Evolutionary conservation across 164 flowering plant genomes (phyloP), one percentile per base, ranked within the genome.

Genomic region (Cinnamomum micranthum): DNA sequence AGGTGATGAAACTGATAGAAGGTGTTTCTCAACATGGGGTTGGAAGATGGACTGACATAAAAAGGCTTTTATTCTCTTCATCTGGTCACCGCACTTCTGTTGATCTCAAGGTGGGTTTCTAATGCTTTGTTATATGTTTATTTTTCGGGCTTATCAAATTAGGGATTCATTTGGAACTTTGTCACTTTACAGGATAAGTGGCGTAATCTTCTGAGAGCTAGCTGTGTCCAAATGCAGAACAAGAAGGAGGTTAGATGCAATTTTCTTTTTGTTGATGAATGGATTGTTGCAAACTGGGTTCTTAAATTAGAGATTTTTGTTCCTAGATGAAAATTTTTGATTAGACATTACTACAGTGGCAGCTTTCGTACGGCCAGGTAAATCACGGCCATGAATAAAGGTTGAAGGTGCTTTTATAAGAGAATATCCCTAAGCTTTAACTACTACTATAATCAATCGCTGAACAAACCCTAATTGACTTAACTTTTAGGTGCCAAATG

Each of bases 21-120:
- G 96, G 96, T 50, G 90, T 91, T 70, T 81, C 91, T 41, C 81
- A 76, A 17, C 82, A 79, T 81, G 96, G 96, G 72, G 91, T 88
- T 78, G 96, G 96, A 59, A 87, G 84, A 75, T 91, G 96, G 96
- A 84, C 87, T 58, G 83, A 86, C 59, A 90, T 91, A 75, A 86
- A 88, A 79, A 83, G 82, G 80, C 76, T 83, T 13, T 79, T 84
- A 28, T 91, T 91, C 70, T 75, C 90, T 28, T 52, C 91, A 25
- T 85, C 91, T 70, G 82, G 80, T 50, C 81, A 83, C 79, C 93
- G 93, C 23, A 87, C 93, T 24, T 81, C 93, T 73, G 89, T 89
- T 17, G 89, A 91, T 80, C 88, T 91, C 47, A 91, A 90, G 91
- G 96, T 91, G 70, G 64, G 50, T 72, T 19, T 11, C n/a, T 55